Evolutionary conservation across 495 filamentous ascomycete genomes (phyloP).

Genomic region (Neurospora sp.): DNA sequence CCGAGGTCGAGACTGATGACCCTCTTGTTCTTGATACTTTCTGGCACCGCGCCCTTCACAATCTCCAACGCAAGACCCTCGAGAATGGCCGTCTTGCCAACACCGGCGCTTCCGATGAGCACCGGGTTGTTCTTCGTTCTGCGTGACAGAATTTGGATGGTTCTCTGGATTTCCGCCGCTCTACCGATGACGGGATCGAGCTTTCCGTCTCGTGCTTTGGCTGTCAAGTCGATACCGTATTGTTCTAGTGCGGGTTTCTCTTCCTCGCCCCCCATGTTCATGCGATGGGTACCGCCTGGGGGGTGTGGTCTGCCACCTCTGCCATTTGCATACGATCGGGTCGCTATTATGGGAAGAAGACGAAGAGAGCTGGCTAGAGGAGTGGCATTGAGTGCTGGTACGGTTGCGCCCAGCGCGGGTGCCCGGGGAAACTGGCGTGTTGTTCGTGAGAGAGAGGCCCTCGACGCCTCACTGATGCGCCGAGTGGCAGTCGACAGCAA

Average conservation of each 20-base stretch:
- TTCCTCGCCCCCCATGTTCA: slow-evolving; percentile 71
- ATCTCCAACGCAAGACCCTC: slow-evolving; percentile 90
- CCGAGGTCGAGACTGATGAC: slow-evolving; percentile 84
- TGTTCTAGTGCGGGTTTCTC: slow-evolving; percentile 83
- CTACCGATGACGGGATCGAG: slow-evolving; percentile 93
- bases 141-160: slow-evolving; percentile 86
- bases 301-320: slow-evolving; percentile 71
- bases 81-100: slow-evolving; percentile 90
- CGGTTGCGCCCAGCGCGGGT: slow-evolving; percentile 7
- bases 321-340: slow-evolving; percentile 63
- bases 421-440: slow-evolving; percentile 16
- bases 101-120: slow-evolving; percentile 83
- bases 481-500: slow-evolving; percentile 25
- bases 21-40: slow-evolving; percentile 90
- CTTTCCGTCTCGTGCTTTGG: slow-evolving; percentile 75
- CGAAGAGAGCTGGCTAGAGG: slow-evolving; percentile 6
- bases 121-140: slow-evolving; percentile 97
- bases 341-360: slow-evolving; percentile 16
- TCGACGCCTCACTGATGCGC: slow-evolving; percentile 24
- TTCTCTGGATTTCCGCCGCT: slow-evolving; percentile 82
- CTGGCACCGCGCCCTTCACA: slow-evolving; percentile 84
- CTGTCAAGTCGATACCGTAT: slow-evolving; percentile 86
- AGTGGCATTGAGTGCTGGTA: not conserved
- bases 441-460: slow-evolving; percentile 14
- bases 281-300: slow-evolving; percentile 84